These are phyloP conservation scores for Paxillus rubicundulus DNA, from an alignment of 768 basidiomycete genomes.

Conservation along the genomic window DNA sequence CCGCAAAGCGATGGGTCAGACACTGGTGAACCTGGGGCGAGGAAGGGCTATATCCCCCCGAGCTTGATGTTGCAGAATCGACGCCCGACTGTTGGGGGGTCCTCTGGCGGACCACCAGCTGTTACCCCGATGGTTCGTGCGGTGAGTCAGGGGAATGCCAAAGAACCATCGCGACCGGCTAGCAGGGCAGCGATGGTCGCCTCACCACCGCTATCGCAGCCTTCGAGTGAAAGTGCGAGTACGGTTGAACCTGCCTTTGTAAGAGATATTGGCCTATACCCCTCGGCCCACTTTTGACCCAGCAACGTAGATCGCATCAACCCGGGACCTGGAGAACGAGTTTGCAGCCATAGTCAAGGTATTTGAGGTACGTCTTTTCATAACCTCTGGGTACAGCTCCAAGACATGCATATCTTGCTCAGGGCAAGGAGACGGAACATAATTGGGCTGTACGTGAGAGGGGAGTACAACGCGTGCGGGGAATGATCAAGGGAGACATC, in stretches of 20 bases:
- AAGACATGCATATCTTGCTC: constrained; percentile 2
- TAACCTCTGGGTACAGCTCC: not conserved
- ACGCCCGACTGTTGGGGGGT: constrained; percentile 42
- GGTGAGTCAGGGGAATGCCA: constrained; percentile 48
- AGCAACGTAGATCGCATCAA: constrained; percentile 68
- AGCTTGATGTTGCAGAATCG: constrained; percentile 59
- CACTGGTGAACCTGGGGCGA: constrained; percentile 35
- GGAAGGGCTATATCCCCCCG: constrained; percentile 72
- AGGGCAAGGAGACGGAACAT: constrained; percentile 97
- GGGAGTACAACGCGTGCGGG: constrained; percentile 72
- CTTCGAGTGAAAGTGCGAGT: constrained; percentile 38
- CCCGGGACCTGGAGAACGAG: constrained; percentile 81
- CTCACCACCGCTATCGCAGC: constrained; percentile 42
- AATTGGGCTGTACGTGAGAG: constrained; percentile 89
- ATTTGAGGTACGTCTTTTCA: constrained; percentile 63
- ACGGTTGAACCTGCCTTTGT: constrained; percentile 71
- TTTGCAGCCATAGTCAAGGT: constrained; percentile 73
- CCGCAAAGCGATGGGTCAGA: constrained; percentile 61
- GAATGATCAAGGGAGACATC: constrained; percentile 87
- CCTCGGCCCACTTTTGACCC: constrained; percentile 1
- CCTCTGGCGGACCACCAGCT: constrained; percentile 21
- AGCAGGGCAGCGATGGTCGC: constrained; percentile 55
- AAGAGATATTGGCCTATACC: constrained; percentile 26
- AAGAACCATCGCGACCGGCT: constrained; percentile 51
- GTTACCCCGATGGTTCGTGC: constrained; percentile 39